Conservation (phyloP, 495 filamentous ascomycete species). For the Talaromyces adpressus region DNA sequence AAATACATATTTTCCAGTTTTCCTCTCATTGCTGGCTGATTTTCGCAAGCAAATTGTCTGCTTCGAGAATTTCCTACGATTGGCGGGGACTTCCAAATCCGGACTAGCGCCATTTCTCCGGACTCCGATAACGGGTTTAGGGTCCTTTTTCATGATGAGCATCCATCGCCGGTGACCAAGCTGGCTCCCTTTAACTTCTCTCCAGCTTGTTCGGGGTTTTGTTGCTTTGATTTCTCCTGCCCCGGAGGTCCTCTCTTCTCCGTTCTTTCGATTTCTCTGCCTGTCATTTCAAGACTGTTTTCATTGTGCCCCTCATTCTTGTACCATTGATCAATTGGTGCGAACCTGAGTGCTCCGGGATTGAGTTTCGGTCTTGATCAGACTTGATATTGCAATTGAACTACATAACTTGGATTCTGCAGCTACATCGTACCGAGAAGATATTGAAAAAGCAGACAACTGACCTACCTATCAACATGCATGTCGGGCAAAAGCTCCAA, state of each 20-base stretch:
- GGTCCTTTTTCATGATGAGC: background rate
- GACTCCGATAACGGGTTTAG: constrained; percentile 9
- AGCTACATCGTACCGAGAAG: background rate
- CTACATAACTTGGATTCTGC: background rate
- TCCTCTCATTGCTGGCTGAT: too few species aligned
- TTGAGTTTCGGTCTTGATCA: background rate
- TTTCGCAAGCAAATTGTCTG: background rate
- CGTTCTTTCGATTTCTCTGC: background rate
- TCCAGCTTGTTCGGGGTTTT: background rate
- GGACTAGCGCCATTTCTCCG: constrained; percentile 9
- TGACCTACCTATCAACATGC: constrained; percentile 38
- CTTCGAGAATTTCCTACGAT: background rate
- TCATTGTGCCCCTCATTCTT: background rate
- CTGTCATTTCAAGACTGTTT: background rate
- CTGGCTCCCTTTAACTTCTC: background rate
- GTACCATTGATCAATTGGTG: background rate
- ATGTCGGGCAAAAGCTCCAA: constrained; percentile 88
- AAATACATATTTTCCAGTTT: too few species aligned
- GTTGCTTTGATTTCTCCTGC: background rate
- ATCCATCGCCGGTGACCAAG: background rate
- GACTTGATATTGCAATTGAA: background rate
- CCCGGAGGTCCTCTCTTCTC: background rate
- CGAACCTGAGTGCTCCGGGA: background rate
- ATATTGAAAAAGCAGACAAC: background rate
- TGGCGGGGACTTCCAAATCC: constrained; percentile 3